These are phyloP conservation scores for Wakefieldia striispora DNA, from an alignment of 768 basidiomycete species.

Conservation along the genomic window DNA sequence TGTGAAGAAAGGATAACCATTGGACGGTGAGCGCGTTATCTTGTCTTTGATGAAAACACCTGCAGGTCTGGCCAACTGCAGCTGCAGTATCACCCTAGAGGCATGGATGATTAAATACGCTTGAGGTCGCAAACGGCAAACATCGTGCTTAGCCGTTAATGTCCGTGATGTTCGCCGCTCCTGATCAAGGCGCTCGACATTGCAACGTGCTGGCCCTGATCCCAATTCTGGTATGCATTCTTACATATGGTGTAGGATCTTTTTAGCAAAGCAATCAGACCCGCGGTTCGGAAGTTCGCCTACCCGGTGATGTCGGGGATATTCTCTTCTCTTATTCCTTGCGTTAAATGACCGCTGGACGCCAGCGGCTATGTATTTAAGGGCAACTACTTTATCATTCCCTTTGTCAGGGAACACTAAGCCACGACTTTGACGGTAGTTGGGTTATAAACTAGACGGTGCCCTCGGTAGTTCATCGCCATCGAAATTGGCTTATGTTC, in stretches of 20 bases:
- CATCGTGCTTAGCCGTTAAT: constrained; percentile 41
- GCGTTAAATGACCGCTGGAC: not conserved
- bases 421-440: too few relatives aligned
- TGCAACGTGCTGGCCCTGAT: constrained; percentile 60
- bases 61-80: constrained; percentile 52
- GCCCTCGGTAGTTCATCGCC: too few relatives aligned
- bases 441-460: too few relatives aligned
- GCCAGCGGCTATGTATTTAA: too few relatives aligned
- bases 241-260: too few relatives aligned
- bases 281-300: constrained; percentile 61
- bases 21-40: constrained; percentile 53
- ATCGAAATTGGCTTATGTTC: too few relatives aligned
- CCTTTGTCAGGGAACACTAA: too few relatives aligned
- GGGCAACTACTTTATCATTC: too few relatives aligned
- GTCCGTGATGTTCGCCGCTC: not conserved
- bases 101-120: constrained; percentile 76
- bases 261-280: constrained; percentile 28
- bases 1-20: constrained; percentile 66
- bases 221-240: constrained; percentile 27
- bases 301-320: constrained; percentile 57
- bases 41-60: not conserved
- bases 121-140: constrained; percentile 69
- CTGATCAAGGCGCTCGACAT: constrained; percentile 40
- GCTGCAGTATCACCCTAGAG: constrained; percentile 64
- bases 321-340: constrained; percentile 72